Evolutionary conservation across 768 basidiomycete genomes (phyloP), one percentile per base, ranked within the genome.

Genomic region (Pisolithus albus): DNA sequence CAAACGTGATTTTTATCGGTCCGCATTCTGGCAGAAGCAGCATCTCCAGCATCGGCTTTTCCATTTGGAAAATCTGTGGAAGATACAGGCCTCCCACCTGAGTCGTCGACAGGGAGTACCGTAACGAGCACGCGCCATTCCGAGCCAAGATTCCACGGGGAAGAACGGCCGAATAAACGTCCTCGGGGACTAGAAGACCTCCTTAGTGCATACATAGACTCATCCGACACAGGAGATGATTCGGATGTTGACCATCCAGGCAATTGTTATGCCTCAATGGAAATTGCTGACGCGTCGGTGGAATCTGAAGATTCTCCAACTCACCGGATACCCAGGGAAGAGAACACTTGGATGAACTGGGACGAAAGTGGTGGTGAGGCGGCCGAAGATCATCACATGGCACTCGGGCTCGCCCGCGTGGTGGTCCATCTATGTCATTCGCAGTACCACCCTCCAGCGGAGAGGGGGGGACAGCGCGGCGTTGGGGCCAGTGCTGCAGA

Each of bases 401-500:
- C 61, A 9, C 39, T 47, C 21, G 24, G 51, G 24, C 53, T 67
- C 5, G 67, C 54, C 13, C 63, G 41, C 41, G 46, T 42, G 6
- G 61, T 67, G 47, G 58, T 64, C 21, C 21, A 47, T 23, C 60
- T 67, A 16, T 67, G 67, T 48, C 55, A 45, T 5, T 50, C 47
- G 6, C 56, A 61, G n/a, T 64, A 58, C 48, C 56, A 44, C 1
- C 46, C 55, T 6, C 52, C 50, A 9, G 51, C 26, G 16, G n/a
- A 54, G 8, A 11, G 42, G 15, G 8, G 46, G 18, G 54, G 40
- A 19, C 54, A 50, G 21, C 50, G 54, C 7, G 58, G 60, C 1
- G 21, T 52, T 30, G 59, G 58, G n/a, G 55, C 64, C 58, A 65
- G 53, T 24, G 66, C 67, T 45, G 60, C 54, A 45, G 56, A 69